Base-by-base conservation (phyloP, 2,329 filamentous ascomycete genomes). In the Alternaria burnsii region DNA sequence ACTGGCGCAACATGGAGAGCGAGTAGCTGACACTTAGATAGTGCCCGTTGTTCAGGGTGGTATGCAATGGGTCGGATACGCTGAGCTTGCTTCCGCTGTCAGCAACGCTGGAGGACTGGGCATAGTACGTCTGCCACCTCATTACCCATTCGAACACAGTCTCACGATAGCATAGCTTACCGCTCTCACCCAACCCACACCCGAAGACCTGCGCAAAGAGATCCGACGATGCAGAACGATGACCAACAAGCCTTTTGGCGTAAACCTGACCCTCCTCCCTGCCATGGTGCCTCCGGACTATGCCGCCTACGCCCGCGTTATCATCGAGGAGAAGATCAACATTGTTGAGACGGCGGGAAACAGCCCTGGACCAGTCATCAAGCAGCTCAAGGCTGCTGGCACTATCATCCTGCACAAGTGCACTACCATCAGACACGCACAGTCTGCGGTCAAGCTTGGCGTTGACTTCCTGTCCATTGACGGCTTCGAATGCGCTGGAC, bases 401-500 rank as follows among this genome's bases (percentile, higher is more conserved):
- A 87, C 87, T 72, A 94, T 87, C 57, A 89, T 99, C 71, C 83
- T 99, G 58, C 95, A 99, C 87, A 99, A 99, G 83, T 98, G 95
- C 84, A 99, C 95, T 9, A 96, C 93, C 5, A 97, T 99, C 81
- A 85, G 93, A 56, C 95, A 99, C 78, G 95, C 95, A 20, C 88
- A 93, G 79, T 93, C 91, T 67, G 95, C 95, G 50, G 86, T 97
- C 60, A 97, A 97, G 81, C 88, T 98, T 40, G 95, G 95, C 65
- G 95, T 97, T 5, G 95, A 99, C 80, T 98, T 99, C 81, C 82
- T 99, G 59, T 94, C 90, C 68, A 98, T 99, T 71, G 95, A 99
- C 77, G 95, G 95, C 43, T 98, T 99, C 77, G 95, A 99, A 81
- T 99, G 95, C 82, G 95, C 93, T 43, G 95, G 88, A 68, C 92